Percentiles rank a stretch among this genome's conserved stretches.
Conservation (phyloP, 169 alveolate species). For the Eimeria praecox region DNA sequence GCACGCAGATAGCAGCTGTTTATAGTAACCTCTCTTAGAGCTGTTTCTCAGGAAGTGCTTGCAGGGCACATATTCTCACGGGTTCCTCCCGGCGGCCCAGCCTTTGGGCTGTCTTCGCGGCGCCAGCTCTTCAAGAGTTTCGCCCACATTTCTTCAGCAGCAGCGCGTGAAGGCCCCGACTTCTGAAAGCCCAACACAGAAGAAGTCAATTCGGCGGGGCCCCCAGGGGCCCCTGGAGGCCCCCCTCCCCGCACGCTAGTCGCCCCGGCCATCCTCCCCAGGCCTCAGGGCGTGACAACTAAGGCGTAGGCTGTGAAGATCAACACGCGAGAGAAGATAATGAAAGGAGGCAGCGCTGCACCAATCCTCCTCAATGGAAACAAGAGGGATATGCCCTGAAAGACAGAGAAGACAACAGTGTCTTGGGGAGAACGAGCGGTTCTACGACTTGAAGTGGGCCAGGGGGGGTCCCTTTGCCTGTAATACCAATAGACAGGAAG, state of each 20-base stretch:
- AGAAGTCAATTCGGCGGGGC: background rate
- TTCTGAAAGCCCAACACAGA: conserved; percentile 37
- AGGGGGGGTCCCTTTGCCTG: no score
- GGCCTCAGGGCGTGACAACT: background rate
- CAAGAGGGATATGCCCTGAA: no score
- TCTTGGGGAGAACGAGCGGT: no score
- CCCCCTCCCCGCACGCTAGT: background rate
- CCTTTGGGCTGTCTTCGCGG: background rate
- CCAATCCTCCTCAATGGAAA: no score
- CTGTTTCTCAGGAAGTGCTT: no score
- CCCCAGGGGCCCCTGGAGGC: background rate
- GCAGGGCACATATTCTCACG: background rate
- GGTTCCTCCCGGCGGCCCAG: background rate
- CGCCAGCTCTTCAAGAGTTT: conserved; percentile 16
- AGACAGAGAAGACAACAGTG: no score
- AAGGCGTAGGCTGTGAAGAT: background rate
- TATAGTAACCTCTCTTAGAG: background rate
- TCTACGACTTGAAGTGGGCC: no score
- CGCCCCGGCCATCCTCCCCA: background rate
- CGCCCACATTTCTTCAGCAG: conserved; percentile 16
- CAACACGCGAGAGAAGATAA: background rate
- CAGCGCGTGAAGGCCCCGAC: background rate
- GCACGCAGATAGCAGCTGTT: background rate
- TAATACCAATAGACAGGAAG: background rate
- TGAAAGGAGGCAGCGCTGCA: background rate